A percentile compares a stretch with the other conserved stretches of the same genome.
These are phyloP conservation scores for Pseudogymnoascus sp. DNA, from an alignment of 2,329 filamentous ascomycete genomes.

Conservation along the genomic window DNA sequence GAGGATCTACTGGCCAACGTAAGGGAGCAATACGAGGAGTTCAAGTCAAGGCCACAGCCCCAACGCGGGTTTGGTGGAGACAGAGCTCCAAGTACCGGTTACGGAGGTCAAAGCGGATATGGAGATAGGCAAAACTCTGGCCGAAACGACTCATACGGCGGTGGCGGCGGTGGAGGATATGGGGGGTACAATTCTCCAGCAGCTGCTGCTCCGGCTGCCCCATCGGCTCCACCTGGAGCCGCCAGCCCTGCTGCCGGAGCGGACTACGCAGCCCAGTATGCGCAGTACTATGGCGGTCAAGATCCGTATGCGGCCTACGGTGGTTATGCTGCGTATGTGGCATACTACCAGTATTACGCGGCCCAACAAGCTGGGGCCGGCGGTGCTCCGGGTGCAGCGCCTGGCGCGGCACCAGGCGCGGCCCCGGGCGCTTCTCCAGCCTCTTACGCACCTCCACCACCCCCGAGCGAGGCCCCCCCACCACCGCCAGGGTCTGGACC, in stretches of 20 bases:
- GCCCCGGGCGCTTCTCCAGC: conserved; percentile 29
- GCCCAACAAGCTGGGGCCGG: conserved; percentile 36
- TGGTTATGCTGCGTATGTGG: conserved; percentile 70
- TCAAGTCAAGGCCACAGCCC: conserved; percentile 70
- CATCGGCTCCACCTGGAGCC: conserved; percentile 35
- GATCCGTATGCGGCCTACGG: conserved; percentile 90
- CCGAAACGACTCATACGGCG: conserved; percentile 34
- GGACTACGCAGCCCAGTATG: conserved; percentile 76
- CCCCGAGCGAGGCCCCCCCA: conserved; percentile 53
- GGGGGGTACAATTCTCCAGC: conserved; percentile 27
- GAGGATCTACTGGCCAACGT: conserved; percentile 82
- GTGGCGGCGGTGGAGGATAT: conserved; percentile 34
- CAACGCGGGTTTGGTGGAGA: conserved; percentile 49
- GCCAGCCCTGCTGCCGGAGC: conserved; percentile 36
- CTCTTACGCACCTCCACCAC: conserved; percentile 48
- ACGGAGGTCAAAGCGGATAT: conserved; percentile 40
- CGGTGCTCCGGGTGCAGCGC: conserved; percentile 31
- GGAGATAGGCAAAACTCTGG: conserved; percentile 44
- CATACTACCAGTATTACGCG: conserved; percentile 68
- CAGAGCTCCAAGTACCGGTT: conserved; percentile 25
- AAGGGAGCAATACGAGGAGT: conserved; percentile 79
- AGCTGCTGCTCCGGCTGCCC: conserved; percentile 22
- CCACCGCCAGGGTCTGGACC: conserved; percentile 52
- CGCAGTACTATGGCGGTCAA: conserved; percentile 66
- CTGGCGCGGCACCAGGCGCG: conserved; percentile 35